Evolutionary conservation across 2,329 filamentous ascomycete genomes (phyloP), one percentile per base, ranked within the genome.

Genomic region (Cyanodermella asteris): DNA sequence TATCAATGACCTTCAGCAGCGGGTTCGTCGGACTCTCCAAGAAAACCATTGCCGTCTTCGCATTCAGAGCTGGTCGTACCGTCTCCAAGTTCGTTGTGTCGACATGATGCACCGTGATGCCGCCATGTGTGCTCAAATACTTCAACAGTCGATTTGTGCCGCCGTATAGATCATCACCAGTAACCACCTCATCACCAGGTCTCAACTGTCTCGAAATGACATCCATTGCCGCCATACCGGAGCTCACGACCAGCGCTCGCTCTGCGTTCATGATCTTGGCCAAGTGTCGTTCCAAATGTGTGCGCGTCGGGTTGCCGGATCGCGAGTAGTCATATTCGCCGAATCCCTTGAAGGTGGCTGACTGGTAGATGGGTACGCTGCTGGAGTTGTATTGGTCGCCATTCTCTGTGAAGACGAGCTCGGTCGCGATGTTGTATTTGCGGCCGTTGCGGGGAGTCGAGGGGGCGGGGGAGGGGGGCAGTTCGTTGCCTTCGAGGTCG

Each of bases 261-360:
- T 71, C 70, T 22, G 87, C 87, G 39, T 78, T 82, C 90, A 97
- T 97, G 47, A 97, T 91, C 64, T 97, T 97, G 43, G 90, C 87
- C 39, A 97, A 60, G 50, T 97, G 87, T 30, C 84, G 71, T 56
- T 97, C 87, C 34, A 97, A 67, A 44, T 97, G 87, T 17, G 84
- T 91, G 36, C 87, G 69, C 30, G 87, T 97, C 11, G 87, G 87
- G 47, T 97, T 97, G 28, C 87, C 87, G 18, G 82, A 94, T 32
- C 90, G 77, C 31, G 87, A 94, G 57, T 97, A 97, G 56, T 97
- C 87, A 51, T 94, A 97, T 50, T 94, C 82, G 37, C 68, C 75
- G 31, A 78, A 80, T 31, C 77, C 80, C 55, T 97, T 97, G 61
- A 97, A 97, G 18, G 87, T 97, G 24, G 87, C 90, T 24, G 80